A percentile compares a stretch with the other conserved stretches of the same genome.
Conservation (phyloP, 208 protist genomes). For the Angomonas desouzai region DNA sequence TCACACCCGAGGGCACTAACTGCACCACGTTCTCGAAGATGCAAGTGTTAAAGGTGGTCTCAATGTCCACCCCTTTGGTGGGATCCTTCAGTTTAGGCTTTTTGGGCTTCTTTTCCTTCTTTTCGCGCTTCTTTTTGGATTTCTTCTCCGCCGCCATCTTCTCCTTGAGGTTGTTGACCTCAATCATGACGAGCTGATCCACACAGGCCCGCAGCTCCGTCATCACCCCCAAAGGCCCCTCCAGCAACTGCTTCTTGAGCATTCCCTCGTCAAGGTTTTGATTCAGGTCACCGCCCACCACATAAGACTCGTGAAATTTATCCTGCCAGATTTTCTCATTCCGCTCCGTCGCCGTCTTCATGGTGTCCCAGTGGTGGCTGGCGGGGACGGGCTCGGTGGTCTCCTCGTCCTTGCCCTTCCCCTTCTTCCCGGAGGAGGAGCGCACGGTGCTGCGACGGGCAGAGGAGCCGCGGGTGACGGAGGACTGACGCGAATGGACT, state of each 20-base stretch:
- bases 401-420: conserved; percentile 30
- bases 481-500: conserved; percentile 8
- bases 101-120: conserved; percentile 71
- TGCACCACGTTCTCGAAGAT: conserved; percentile 86
- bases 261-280: conserved; percentile 71
- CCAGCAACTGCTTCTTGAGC: conserved; percentile 78
- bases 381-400: conserved; percentile 24
- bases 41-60: conserved; percentile 70
- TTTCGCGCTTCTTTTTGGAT: conserved; percentile 42
- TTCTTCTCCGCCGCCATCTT: conserved; percentile 73
- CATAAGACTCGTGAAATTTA: conserved; percentile 52
- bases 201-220: conserved; percentile 85
- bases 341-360: conserved; percentile 52
- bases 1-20: conserved; percentile 40
- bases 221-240: conserved; percentile 85
- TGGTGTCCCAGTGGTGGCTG: conserved; percentile 50
- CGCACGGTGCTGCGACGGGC: not conserved
- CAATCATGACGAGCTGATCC: conserved; percentile 88
- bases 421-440: not conserved
- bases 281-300: conserved; percentile 62
- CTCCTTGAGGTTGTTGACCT: conserved; percentile 90
- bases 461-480: not conserved
- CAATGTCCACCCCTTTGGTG: conserved; percentile 79
- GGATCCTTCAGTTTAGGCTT: conserved; percentile 82
- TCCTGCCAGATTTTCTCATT: conserved; percentile 68